Evolutionary conservation across 768 basidiomycete species (phyloP), one percentile per base, ranked within the genome.

Genomic region (Russula olivacea): DNA sequence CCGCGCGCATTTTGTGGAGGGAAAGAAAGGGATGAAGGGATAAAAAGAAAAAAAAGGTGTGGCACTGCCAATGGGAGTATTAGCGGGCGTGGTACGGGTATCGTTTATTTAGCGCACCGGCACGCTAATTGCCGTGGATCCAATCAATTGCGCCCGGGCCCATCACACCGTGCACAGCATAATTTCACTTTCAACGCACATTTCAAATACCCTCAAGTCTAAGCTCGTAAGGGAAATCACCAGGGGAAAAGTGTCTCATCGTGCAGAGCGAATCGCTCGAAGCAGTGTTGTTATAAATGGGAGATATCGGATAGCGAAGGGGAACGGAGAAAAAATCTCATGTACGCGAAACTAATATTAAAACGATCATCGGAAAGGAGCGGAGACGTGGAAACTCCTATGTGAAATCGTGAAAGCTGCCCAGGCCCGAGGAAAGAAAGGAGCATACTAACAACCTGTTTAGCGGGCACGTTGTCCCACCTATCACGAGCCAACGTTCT

Each of bases 1-100:
- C 69, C 69, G 72, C 69, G 62, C 65, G 53, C 67, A 68, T 68
- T 19, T 45, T 25, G 11, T 14, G 6, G 36, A 36, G 36, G 1
- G n/a, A 45, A n/a, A 15, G 41, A 6, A 50, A 14, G 11, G 14
- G 10, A 25, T 45, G 48, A 25, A 32, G 23, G 9, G 15, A 28
- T 54, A 49, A 32, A 23, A 28, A 43, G 11, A 55, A 19, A n/a
- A 52, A 34, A n/a, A 52, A 34, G 17, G 3, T 19, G 50, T 19
- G 17, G 51, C 51, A n/a, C 19, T 52, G 50, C 30, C 28, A 15
- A 50, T 52, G 51, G 32, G 28, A 23, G 54, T 25, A 48, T 50
- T 43, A 45, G 17, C 7, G n/a, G 43, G 5, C 7, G 19, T 19
- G 19, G 55, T 38, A 34, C 45, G 8, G 28, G 28, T 28, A 4